Evolutionary conservation across 2,329 filamentous ascomycete species (phyloP).

Genomic region (Leptographium procerum): DNA sequence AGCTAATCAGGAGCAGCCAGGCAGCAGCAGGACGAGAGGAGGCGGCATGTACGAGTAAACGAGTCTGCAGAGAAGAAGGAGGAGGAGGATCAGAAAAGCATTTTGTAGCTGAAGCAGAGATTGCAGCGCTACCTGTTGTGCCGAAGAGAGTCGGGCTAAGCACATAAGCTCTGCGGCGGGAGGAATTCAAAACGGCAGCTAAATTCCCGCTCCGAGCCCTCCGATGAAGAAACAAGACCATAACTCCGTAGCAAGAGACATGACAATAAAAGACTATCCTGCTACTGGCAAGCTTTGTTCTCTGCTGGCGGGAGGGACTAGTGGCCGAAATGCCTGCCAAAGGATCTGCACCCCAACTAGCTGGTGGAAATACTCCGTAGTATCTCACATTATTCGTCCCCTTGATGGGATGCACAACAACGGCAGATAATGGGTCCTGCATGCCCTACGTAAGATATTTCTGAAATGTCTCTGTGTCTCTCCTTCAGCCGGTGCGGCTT

Average conservation of each 20-base stretch:
- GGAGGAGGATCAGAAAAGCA: too few relatives aligned
- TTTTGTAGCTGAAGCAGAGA: too few relatives aligned
- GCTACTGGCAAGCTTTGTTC: not conserved
- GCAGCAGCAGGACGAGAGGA: too few relatives aligned
- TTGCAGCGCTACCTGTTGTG: too few relatives aligned
- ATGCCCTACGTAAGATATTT: not conserved
- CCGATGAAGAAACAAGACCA: not conserved
- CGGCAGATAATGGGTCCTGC: not conserved
- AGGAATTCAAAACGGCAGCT: too few relatives aligned
- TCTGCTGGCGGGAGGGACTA: not conserved
- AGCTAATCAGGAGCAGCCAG: too few relatives aligned
- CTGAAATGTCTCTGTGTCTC: not conserved
- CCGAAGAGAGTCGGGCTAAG: too few relatives aligned
- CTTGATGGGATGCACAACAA: not conserved
- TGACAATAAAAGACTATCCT: too few relatives aligned
- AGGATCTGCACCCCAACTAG: not conserved
- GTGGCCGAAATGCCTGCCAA: not conserved
- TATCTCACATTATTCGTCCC: not conserved
- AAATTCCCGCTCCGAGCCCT: not conserved
- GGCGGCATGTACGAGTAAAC: too few relatives aligned
- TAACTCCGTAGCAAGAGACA: too few relatives aligned
- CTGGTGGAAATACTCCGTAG: too few relatives aligned
- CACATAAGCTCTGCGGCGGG: not conserved
- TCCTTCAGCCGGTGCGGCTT: not conserved
- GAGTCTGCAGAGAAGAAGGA: too few relatives aligned